Percentiles rank a stretch among this genome's conserved stretches.
Evolutionary conservation across 2,329 filamentous ascomycete genomes (phyloP).

Genomic region (Talaromyces sp.): DNA sequence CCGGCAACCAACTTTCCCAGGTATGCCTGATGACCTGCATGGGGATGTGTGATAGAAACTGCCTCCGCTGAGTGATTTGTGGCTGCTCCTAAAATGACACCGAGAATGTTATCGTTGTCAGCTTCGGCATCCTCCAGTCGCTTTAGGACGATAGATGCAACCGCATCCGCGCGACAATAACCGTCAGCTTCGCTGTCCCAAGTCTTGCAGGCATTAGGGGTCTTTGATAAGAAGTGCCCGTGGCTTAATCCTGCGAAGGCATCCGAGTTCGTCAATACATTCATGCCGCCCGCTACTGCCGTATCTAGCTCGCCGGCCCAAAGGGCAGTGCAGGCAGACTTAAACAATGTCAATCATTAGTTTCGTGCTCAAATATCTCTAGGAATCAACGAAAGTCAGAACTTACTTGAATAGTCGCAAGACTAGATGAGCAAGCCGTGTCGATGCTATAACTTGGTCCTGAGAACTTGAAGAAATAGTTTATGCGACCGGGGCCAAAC

Average conservation of each 20-base stretch:
- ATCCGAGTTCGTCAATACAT: constrained; percentile 73
- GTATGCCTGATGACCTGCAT: constrained; percentile 42
- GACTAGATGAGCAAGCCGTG: constrained; percentile 66
- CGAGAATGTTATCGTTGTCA: constrained; percentile 51
- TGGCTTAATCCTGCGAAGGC: constrained; percentile 73
- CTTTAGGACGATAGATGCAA: constrained; percentile 56
- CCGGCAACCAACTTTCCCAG: constrained; percentile 43
- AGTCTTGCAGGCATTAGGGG: constrained; percentile 53
- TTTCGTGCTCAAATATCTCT: too few species aligned
- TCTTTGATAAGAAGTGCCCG: constrained; percentile 34
- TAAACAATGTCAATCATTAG: too few species aligned
- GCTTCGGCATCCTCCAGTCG: constrained; percentile 52
- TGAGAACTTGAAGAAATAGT: constrained; percentile 76
- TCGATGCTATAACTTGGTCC: constrained; percentile 73
- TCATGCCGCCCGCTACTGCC: constrained; percentile 77
- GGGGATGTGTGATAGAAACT: constrained; percentile 48
- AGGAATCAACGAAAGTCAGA: too few species aligned
- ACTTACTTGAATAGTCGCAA: constrained; percentile 70
- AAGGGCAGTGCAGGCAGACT: constrained; percentile 71
- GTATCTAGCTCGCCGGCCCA: constrained; percentile 77
- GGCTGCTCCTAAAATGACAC: constrained; percentile 45
- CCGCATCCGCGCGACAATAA: constrained; percentile 58
- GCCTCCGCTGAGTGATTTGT: constrained; percentile 54
- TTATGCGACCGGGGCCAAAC: constrained; percentile 66
- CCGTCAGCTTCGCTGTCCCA: constrained; percentile 56